Conservation (phyloP, 2,329 filamentous ascomycete species). For the Fusarium sp. region DNA sequence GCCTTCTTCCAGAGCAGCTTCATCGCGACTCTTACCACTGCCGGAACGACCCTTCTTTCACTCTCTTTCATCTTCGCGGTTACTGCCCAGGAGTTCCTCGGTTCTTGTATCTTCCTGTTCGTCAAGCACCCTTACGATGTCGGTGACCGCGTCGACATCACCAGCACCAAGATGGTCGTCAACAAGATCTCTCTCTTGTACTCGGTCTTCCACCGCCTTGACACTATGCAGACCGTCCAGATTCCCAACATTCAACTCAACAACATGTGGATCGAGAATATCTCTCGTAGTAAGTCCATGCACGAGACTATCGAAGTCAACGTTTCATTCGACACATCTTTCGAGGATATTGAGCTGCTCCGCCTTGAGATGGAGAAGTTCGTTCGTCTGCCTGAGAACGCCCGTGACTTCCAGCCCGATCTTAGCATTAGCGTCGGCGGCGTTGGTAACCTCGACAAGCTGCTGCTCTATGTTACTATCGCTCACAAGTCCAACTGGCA, state of each 20-base stretch:
- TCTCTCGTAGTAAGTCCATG: conserved; percentile 92
- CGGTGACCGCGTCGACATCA: conserved; percentile 90
- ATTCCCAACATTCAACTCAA: conserved; percentile 94
- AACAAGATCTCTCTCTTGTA: conserved; percentile 95
- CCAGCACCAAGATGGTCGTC: conserved; percentile 76
- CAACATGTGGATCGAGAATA: conserved; percentile 93
- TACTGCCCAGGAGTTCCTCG: conserved; percentile 94
- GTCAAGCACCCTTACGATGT: conserved; percentile 99
- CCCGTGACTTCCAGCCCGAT: conserved; percentile 89
- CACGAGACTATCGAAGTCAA: conserved; percentile 83
- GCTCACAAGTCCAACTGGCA: conserved; percentile 94
- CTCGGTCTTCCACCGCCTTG: conserved; percentile 88
- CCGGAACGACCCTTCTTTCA: conserved; percentile 90
- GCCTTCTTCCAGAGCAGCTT: conserved; percentile 91
- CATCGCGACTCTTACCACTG: conserved; percentile 85
- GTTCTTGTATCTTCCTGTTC: conserved; percentile 97
- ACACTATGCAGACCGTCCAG: conserved; percentile 80
- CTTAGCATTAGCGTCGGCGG: conserved; percentile 81
- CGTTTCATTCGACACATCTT: conserved; percentile 85
- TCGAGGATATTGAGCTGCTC: conserved; percentile 89
- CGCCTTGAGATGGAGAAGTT: conserved; percentile 87
- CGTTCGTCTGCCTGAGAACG: conserved; percentile 84
- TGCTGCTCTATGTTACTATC: conserved; percentile 84
- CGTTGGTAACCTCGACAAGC: conserved; percentile 87
- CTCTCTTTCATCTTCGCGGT: conserved; percentile 96